Evolutionary conservation across 148 eudicot genomes (phyloP), one percentile per base, ranked within the genome.

Genomic region (Heliosperma pusillum): DNA sequence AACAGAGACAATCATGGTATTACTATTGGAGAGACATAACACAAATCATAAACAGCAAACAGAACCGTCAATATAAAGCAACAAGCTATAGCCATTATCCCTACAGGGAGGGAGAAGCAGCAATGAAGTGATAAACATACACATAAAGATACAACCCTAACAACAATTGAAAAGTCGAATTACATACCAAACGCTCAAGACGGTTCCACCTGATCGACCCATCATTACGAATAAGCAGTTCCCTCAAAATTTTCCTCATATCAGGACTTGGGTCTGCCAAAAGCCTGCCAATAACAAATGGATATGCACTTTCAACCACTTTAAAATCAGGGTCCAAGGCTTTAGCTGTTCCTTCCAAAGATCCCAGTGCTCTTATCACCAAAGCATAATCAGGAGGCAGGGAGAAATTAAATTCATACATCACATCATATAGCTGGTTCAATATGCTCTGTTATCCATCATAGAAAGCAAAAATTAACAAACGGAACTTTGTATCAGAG

Each of bases 351-450:
- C 98, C 98, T 86, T 95, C 98, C 80, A 95, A 86, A 57, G 98
- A 92, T 74, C 98, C 98, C 70, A 95, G 78, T 55, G 98, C 98
- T 88, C 98, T 92, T 80, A 95, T 89, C 71, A 95, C 98, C 86
- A 95, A 81, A 72, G 97, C 98, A 83, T 95, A 95, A 80, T 95
- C 98, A 36, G 98, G 98, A 53, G 98, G 98, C 70, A 95, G 96
- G 62, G 88, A 89, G 84, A 92, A 92, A 77, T 89, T 89, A 74
- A 92, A 92, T 44, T 95, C 96, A 71, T 95, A 95, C 98, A 92
- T 95, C 70, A 95, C 93, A 83, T 92, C 93, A 79, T 89, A 95
- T n/a, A 95, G 80, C 83, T 95, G 98, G 80, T 83, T 88, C 98
- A 95, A 88, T 83, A 95, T 90, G 73, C 93, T 89, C 98, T 95